Evolutionary conservation across 345 rosid species (phyloP), one percentile per base, ranked within the genome.

Genomic region (Microcos paniculata): DNA sequence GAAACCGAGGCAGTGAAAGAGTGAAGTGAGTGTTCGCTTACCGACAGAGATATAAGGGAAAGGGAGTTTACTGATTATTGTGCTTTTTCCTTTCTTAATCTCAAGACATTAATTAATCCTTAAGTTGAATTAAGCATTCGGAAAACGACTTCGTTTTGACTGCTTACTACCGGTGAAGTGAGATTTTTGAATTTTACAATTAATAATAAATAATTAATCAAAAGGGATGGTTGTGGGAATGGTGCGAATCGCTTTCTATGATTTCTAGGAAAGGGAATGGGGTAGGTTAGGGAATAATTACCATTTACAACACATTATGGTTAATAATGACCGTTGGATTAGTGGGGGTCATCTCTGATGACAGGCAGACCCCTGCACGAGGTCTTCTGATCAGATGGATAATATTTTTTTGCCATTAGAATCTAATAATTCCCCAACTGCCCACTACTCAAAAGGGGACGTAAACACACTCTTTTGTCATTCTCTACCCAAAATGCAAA

Each of bases 1-100:
- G 33, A 64, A 35, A 35, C 6, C 6, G 40, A 35, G 40, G 40
- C n/a, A n/a, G n/a, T n/a, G 80, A 51, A 73, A 78, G 30, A 52
- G 4, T 70, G 82, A 72, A 68, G 70, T 49, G 30, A 38, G 76
- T 8, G 42, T 8, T 4, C 33, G 21, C 35, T n/a, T 51, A 62
- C 81, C 75, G 83, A 82, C 84, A 31, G 66, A 30, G 64, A 80
- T 79, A 80, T 71, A 62, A 56, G 28, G 35, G 28, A 58, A 62
- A 56, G 28, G 35, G 28, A 58, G 66, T 76, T 70, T 63, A 19
- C 23, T 10, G 16, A 0, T 31, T 58, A 61, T 65, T 53, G 24
- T 74, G 68, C 3, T 43, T 43, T 8, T 58, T 21, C 30, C 10
- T 12, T 21, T 42, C 8, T 61, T 33, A 19, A 11, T 66, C 16